Evolutionary conservation across 192 early-diverging fungal species (phyloP), one percentile per base, ranked within the genome.

Genomic region (Linnemannia schmuckeri): DNA sequence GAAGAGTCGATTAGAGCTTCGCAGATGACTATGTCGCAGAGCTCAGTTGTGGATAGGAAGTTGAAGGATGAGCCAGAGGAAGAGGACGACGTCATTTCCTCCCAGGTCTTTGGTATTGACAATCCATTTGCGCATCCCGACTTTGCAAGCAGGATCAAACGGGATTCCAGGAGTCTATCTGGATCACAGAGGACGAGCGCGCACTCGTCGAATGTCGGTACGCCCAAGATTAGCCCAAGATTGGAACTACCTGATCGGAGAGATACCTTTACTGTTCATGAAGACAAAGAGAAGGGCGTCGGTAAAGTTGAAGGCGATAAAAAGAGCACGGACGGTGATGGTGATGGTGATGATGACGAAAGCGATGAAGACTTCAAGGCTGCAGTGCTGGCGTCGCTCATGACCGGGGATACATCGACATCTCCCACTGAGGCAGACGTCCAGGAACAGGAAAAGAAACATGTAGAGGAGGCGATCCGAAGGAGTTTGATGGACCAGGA

Each of bases 1-100:
- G 82, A 83, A 38, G 82, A 83, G n/a, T 83, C 82, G 22, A 24
- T 83, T 0, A 70, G 82, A 15, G 82, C 41, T 12, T 83, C 82
- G 20, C 70, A 83, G 61, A 66, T 66, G 55, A 57, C 55, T 30
- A 33, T 24, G 27, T 66, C 61, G 13, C 61, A 66, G 27, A 66
- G 27, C 30, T 66, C 61, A 0, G 13, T 66, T 2, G 30, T 13
- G 13, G 61, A 66, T 66, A 15, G 33, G 12, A 66, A 30, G 61
- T 12, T 33, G 30, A 42, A 72, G 41, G 41, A 42, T 27, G 72
- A 74, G 13, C 10, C 44, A 1, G 49, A 57, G 15, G n/a, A 52
- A 46, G 46, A 41, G 30, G 37, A 17, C 54, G 74, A 76, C 6
- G 61, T 15, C 20, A 17, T 41, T 38, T 66, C 61, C 2, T 37